Conservation (phyloP, 768 basidiomycete species). For the Termitomyces sp. region DNA sequence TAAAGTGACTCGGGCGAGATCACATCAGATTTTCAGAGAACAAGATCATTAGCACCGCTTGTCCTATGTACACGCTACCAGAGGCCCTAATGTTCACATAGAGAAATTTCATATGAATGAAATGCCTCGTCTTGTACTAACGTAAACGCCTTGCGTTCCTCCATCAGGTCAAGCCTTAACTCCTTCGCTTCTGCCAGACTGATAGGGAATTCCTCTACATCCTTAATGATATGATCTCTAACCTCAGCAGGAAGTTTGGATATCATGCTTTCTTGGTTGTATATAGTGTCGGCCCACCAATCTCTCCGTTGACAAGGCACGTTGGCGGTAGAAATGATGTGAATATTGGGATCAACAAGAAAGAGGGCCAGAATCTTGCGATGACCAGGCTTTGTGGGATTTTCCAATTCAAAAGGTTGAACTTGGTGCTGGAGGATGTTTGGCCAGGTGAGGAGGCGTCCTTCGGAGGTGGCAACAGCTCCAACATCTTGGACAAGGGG, state of each 20-base stretch:
- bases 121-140: neutral
- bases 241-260: conserved; percentile 20
- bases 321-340: conserved; percentile 22
- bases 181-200: conserved; percentile 19
- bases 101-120: neutral
- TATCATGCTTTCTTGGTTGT: conserved; percentile 2
- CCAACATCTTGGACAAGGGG: conserved; percentile 7
- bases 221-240: conserved; percentile 13
- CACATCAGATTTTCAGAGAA: too few relatives aligned
- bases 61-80: neutral
- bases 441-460: conserved; percentile 12
- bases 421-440: conserved; percentile 14
- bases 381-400: conserved; percentile 11
- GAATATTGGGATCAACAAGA: conserved; percentile 19
- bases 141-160: conserved; percentile 15
- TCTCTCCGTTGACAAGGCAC: conserved; percentile 24
- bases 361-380: too few relatives aligned
- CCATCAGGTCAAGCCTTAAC: conserved; percentile 21
- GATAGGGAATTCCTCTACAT: conserved; percentile 20
- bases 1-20: too few relatives aligned
- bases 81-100: neutral
- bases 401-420: conserved; percentile 7
- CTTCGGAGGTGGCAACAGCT: conserved; percentile 10
- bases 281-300: conserved; percentile 20
- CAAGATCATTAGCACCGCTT: neutral